phyloP scores from a whole-genome alignment of 1,139 yeast genomes.

The Taiozyma onychis region DNA sequence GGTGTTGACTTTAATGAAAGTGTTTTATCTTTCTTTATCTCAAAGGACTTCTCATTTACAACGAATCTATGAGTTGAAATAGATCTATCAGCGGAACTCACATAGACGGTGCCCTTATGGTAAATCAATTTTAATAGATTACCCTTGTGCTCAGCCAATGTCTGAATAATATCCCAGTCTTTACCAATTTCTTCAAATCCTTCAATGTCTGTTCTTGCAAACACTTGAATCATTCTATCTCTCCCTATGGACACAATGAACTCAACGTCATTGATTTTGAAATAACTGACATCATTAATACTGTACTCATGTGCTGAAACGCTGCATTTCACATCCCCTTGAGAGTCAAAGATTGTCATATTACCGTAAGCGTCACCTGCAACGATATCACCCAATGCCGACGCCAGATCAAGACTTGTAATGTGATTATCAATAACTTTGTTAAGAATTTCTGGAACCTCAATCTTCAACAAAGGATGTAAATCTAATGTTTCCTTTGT shows the following conservation, averaged over 20 bases:
- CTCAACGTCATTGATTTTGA: constrained; percentile 22
- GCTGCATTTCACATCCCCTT: constrained; percentile 17
- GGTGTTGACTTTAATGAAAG: constrained; percentile 49
- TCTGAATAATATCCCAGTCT: constrained; percentile 49
- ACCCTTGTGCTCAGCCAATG: constrained; percentile 53
- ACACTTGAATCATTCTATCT: constrained; percentile 59
- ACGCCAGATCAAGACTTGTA: constrained; percentile 24
- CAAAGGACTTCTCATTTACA: constrained; percentile 19
- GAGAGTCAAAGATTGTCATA: constrained; percentile 19
- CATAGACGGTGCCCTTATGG: constrained; percentile 34
- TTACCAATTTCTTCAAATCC: constrained; percentile 12
- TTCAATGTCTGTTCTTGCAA: constrained; percentile 18
- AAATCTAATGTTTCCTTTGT: constrained; percentile 17
- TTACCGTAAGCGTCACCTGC: constrained; percentile 47
- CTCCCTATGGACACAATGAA: constrained; percentile 46
- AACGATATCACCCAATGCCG: constrained; percentile 23
- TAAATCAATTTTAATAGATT: constrained; percentile 37
- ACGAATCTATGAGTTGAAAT: constrained; percentile 44
- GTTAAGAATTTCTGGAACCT: constrained; percentile 13
- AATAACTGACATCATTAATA: constrained; percentile 38
- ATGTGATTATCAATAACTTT: constrained; percentile 27
- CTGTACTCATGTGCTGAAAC: constrained; percentile 46
- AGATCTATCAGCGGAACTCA: constrained; percentile 56
- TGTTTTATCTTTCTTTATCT: constrained; percentile 35
- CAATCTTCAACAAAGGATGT: constrained; percentile 8